These are phyloP conservation scores for Termitomyces heimii DNA, from an alignment of 768 basidiomycete genomes.

Conservation along the genomic window DNA sequence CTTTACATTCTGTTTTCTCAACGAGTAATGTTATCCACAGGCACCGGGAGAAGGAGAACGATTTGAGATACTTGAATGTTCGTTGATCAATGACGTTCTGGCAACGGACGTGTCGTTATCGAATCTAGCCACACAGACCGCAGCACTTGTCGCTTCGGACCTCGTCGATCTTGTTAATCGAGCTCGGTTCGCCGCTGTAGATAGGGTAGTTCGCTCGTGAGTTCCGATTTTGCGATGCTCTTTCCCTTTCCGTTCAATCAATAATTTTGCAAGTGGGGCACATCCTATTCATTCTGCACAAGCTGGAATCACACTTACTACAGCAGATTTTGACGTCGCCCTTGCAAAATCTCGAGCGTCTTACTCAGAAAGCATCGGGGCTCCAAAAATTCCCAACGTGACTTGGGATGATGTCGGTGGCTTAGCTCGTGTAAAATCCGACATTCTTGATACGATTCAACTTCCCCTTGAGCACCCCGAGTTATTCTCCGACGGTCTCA, in stretches of 20 bases:
- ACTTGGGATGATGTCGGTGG: slow-evolving; percentile 98
- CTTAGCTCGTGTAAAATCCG: slow-evolving; percentile 76
- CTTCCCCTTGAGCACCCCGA: slow-evolving; percentile 88
- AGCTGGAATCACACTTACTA: slow-evolving; percentile 39
- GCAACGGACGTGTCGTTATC: slow-evolving; percentile 77
- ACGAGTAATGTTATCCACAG: slow-evolving; percentile 29
- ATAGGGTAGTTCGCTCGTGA: slow-evolving; percentile 36
- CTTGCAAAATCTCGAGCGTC: slow-evolving; percentile 66
- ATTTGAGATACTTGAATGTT: slow-evolving; percentile 45
- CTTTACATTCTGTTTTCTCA: background rate
- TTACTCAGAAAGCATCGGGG: slow-evolving; percentile 93
- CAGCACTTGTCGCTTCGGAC: slow-evolving; percentile 83
- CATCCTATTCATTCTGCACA: slow-evolving; percentile 21
- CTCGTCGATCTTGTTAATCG: slow-evolving; percentile 62
- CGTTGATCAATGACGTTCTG: slow-evolving; percentile 35
- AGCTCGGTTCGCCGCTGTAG: slow-evolving; percentile 49
- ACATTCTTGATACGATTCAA: slow-evolving; percentile 95
- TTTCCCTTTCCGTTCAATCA: background rate
- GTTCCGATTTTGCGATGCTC: slow-evolving; percentile 11
- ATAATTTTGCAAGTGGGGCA: slow-evolving; percentile 13
- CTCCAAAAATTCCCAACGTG: slow-evolving; percentile 92
- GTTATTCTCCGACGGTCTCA: slow-evolving; percentile 83
- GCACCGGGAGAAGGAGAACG: slow-evolving; percentile 79
- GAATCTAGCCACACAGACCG: slow-evolving; percentile 77
- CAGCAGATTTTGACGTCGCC: slow-evolving; percentile 67